Base-by-base conservation (phyloP, 1,284 basidiomycete species). In the Jaminaea rosea region DNA sequence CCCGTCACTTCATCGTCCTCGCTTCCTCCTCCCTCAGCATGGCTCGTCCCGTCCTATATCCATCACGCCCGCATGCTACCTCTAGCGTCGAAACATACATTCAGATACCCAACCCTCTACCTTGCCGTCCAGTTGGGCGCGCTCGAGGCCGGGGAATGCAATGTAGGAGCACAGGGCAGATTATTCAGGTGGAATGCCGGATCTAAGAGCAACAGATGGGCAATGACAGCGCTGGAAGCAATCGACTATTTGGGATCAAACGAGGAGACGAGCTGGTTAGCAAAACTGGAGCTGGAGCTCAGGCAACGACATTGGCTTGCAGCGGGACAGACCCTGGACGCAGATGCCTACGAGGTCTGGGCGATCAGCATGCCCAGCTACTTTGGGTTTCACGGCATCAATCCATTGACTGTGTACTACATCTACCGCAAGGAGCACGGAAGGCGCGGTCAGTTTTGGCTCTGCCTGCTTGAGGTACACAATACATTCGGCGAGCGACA, bases 401-500 rank as follows among this genome's bases (percentile, higher is more conserved):
- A 87, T 56, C 86, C 86, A 0, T 74, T 88, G 47, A 83, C 83
- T 0, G 81, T 85, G 21, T 86, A 86, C 71, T 86, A 82, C 62
- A 81, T 82, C 64, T 87, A 87, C 44, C 55, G 60, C 24, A 32
- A 19, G 37, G 48, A 39, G 17, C 19, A 23, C 13, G n/a, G 55
- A 15, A 11, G 17, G 15, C 26, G 39, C 17, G 65, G 65, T 9
- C 21, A 28, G 1, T 59, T 69, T 24, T 79, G 79, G 74, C 65
- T 81, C 17, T 76, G 80, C 7, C 77, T 86, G 0, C 74, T 87
- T 3, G 85, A 87, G 80, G 83, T 87, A 11, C 85, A 87, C 66
- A 88, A 86, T 65, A 86, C 85, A 0, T 87, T 87, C 68, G 80
- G 81, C 3, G 85, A 88, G 73, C 79, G 80, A 47, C 86, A 85